Base-by-base conservation (phyloP, 257 asterid species). In the Petrea volubilis region DNA sequence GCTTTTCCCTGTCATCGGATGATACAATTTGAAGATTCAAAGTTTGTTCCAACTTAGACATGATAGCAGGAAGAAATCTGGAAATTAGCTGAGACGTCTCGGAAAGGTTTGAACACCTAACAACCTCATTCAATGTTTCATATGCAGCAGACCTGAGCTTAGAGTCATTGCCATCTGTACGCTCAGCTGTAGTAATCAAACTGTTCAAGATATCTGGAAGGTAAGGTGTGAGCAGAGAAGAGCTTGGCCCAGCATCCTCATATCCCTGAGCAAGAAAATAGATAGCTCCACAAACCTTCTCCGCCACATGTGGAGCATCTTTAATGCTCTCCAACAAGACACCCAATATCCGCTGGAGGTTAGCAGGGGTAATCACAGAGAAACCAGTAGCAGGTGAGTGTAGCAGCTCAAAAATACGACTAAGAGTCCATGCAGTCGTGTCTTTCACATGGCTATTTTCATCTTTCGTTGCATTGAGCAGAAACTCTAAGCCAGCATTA, bases 401-500 rank as follows among this genome's bases (percentile, higher is more conserved):
- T 78, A 88, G 70, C 46, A 92, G 74, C 87, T 92, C 96, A 65
- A 90, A 90, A 66, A 92, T 88, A 61, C 96, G 97, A 64, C 96
- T 84, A 51, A 92, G 96, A 66, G 98, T 92, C 98, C 98, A 90
- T 5, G 98, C 98, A 25, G 98, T 92, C 14, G 95, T 88, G 80
- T 86, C 97, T 80, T 89, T 90, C 72, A 90, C 91, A 18, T 86
- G 96, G 74, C 88, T 81, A 64, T 83, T 88, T 53, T 76, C 79
- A 75, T 92, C 96, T 49, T 76, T 88, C 96, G 86, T 86, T n/a
- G 96, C 87, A 63, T 81, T 83, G 17, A 92, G 94, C 65, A 92
- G 77, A 69, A 88, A 90, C 10, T 82, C 86, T 10, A 92, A 78
- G n/a, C 91, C 97, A 62, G 88, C 81, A 69, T 83, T 78, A 24